Conservation (phyloP, 83 land plant genomes). For the Isoetes engelmannii region DNA sequence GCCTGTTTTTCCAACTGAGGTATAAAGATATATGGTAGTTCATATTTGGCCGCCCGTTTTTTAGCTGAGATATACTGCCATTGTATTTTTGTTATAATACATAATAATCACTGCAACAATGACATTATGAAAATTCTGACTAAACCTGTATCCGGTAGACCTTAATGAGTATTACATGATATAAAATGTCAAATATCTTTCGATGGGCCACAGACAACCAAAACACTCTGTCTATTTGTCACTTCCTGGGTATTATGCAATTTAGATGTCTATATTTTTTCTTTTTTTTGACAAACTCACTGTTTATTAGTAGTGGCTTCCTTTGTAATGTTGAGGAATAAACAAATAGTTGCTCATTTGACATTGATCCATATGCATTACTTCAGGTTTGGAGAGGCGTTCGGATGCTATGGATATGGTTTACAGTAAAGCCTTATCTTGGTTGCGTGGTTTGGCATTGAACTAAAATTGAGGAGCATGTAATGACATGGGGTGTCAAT, state of each 20-base stretch:
- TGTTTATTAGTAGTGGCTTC: background rate
- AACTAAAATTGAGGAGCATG: background rate
- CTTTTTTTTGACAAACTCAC: background rate
- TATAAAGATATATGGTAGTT: background rate
- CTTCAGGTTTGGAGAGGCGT: slow-evolving; percentile 27
- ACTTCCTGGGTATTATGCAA: background rate
- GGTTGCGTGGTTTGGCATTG: slow-evolving; percentile 31
- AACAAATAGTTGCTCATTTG: background rate
- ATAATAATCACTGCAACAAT: background rate
- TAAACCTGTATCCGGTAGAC: too few species aligned
- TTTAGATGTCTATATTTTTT: background rate
- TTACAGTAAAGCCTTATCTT: slow-evolving; percentile 22
- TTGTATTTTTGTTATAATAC: background rate
- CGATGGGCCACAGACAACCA: too few species aligned
- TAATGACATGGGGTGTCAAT: background rate
- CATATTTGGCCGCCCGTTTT: background rate
- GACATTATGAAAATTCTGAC: background rate
- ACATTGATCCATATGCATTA: background rate
- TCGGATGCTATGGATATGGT: slow-evolving; percentile 27
- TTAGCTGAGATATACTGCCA: background rate
- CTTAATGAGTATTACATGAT: too few species aligned
- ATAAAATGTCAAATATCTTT: too few species aligned
- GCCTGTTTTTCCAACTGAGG: slow-evolving; percentile 23
- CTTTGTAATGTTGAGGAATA: background rate
- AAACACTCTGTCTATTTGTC: background rate